A percentile compares a stretch with the other conserved stretches of the same genome.
phyloP scores from a whole-genome alignment of 495 filamentous ascomycete genomes.

The Geoglossum glabrum region DNA sequence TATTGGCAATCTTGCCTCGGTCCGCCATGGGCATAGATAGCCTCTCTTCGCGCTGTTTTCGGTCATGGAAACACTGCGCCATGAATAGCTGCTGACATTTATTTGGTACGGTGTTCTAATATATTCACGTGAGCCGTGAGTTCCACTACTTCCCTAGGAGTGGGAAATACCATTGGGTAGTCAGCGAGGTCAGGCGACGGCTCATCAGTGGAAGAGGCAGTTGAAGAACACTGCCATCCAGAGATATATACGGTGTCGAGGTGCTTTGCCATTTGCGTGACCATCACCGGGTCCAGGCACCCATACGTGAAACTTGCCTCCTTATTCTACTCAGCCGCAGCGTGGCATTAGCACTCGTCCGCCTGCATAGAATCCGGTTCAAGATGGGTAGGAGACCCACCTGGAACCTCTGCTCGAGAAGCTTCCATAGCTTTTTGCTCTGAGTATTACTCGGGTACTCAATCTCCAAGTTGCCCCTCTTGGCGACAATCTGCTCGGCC shows the following conservation, averaged over 20 bases:
- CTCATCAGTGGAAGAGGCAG: conserved; percentile 82
- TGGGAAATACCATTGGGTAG: conserved; percentile 67
- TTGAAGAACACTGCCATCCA: conserved; percentile 96
- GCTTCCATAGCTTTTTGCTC: conserved; percentile 87
- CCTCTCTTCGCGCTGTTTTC: conserved; percentile 93
- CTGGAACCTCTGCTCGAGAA: conserved; percentile 67
- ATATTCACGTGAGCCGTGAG: background rate
- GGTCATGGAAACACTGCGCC: conserved; percentile 97
- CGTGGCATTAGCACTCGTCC: background rate
- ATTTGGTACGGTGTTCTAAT: conserved; percentile 87
- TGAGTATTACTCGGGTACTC: conserved; percentile 76
- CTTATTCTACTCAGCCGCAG: conserved; percentile 33
- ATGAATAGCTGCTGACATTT: conserved; percentile 94
- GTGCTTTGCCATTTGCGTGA: conserved; percentile 98
- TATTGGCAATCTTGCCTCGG: conserved; percentile 54
- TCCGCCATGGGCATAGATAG: conserved; percentile 54
- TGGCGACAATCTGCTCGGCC: conserved; percentile 88
- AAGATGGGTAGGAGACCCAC: conserved; percentile 23
- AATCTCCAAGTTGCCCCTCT: conserved; percentile 80
- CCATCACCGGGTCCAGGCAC: conserved; percentile 91
- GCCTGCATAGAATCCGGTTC: background rate
- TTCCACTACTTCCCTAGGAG: background rate
- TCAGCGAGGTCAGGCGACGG: conserved; percentile 95
- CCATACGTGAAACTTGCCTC: conserved; percentile 89
- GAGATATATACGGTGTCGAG: conserved; percentile 97